Evolutionary conservation across 108 stramenopile species (phyloP), one percentile per base, ranked within the genome.

Genomic region (Pseudonitzschia multistriata): DNA sequence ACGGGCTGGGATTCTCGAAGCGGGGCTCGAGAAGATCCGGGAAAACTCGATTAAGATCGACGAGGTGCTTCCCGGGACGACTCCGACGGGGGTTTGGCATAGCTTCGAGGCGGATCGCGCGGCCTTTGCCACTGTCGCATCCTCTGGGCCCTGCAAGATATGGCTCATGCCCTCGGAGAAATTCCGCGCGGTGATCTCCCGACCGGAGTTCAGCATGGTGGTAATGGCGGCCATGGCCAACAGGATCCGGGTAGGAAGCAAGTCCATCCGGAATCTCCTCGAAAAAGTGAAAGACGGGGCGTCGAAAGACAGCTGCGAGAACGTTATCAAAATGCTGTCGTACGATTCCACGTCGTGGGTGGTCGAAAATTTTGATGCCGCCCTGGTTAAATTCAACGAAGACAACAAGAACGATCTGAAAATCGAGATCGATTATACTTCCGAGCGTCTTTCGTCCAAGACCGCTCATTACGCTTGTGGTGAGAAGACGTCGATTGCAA

Each of bases 331-430:
- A 31, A 81, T 85, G 10, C 34, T 88, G 49, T 88, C 84, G 66
- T 88, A 84, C 57, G 88, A 88, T 54, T 73, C 85, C 0, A 88
- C 88, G 19, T 67, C 72, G 25, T 88, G 88, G 88, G 78, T 81
- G 7, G 55, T 39, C 13, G 79, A 82, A 25, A 81, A 73, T 15
- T 84, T 86, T 49, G 66, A 80, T 28, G 74, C 79, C 13, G 73
- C 82, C 24, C 33, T 85, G 24, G 24, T 70, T 45, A 42, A 53
- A 50, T 88, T 84, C 81, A 85, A 88, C 56, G 57, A 76, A 49
- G 67, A n/a, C n/a, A n/a, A n/a, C n/a, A n/a, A 49, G 11, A 49
- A 78, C n/a, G 70, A 74, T 52, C 33, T 82, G 0, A 19, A 73
- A n/a, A 70, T 88, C 21, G 49, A 74, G 29, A 77, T 88, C 75